Conservation (phyloP, 176 grass and related monocot species). For the Rhipidocladum racemiflorum region DNA sequence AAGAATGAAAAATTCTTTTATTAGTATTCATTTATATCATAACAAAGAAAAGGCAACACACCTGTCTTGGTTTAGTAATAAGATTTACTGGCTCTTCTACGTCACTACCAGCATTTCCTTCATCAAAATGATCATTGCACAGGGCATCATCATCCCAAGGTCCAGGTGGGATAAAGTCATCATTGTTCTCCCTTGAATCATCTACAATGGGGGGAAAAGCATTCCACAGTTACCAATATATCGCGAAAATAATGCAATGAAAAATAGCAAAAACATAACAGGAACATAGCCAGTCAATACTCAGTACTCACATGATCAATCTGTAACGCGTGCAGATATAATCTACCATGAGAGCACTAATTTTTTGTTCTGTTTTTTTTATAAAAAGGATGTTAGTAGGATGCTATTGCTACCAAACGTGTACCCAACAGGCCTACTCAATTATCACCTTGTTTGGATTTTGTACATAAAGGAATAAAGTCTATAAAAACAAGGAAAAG, state of each 20-base stretch:
- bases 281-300: neutral
- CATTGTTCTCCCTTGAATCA: constrained; percentile 33
- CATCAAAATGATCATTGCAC: constrained; percentile 52
- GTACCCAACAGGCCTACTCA: neutral
- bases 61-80: constrained; percentile 80
- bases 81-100: constrained; percentile 62
- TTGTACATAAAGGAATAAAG: neutral
- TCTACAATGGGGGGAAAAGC: constrained; percentile 39
- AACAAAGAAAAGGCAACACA: constrained; percentile 14
- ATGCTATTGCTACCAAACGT: neutral
- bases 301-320: neutral
- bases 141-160: constrained; percentile 70
- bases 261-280: constrained; percentile 2
- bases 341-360: neutral
- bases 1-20: neutral
- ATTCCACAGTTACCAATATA: neutral
- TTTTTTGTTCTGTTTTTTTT: neutral
- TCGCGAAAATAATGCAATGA: neutral
- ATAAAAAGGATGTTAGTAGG: neutral
- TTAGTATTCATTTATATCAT: too few relatives aligned
- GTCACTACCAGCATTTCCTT: constrained; percentile 52
- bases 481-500: neutral
- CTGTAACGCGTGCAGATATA: neutral
- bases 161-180: constrained; percentile 41
- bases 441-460: neutral